Evolutionary conservation across 257 asterid species (phyloP).

Genomic region (Ballota nigra): DNA sequence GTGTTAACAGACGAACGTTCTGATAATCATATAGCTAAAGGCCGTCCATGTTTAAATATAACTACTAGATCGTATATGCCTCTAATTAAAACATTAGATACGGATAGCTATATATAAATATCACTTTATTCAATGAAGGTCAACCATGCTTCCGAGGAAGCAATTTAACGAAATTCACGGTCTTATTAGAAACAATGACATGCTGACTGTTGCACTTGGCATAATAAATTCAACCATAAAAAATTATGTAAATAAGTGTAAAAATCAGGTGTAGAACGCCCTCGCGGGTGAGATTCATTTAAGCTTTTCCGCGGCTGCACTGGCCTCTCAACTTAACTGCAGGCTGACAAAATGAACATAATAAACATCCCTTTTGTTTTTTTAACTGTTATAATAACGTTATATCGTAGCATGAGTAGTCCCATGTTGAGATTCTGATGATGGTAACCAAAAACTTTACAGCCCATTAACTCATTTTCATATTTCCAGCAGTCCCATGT

Average conservation of each 20-base stretch:
- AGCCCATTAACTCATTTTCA: too few species aligned
- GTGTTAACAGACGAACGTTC: neutral
- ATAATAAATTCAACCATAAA: neutral
- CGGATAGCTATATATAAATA: neutral
- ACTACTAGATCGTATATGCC: neutral
- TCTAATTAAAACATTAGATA: neutral
- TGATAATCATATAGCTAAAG: neutral
- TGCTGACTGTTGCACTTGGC: neutral
- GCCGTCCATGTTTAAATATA: neutral
- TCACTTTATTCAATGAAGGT: neutral
- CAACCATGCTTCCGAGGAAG: conserved; percentile 1
- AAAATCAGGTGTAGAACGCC: neutral
- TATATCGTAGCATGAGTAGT: neutral
- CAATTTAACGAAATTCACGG: neutral
- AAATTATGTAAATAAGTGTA: neutral
- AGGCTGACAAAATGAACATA: neutral
- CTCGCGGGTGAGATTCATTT: neutral
- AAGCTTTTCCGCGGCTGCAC: neutral
- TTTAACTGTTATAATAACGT: neutral
- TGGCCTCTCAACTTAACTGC: neutral
- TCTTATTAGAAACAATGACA: neutral
- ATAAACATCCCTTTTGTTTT: neutral
- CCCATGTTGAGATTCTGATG: too few species aligned
- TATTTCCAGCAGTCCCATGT: neutral
- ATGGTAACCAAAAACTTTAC: too few species aligned